A percentile compares a stretch with the other conserved stretches of the same genome.
These are phyloP conservation scores for Platanthera zijinensis DNA, from an alignment of 106 monocot species.

Conservation along the genomic window DNA sequence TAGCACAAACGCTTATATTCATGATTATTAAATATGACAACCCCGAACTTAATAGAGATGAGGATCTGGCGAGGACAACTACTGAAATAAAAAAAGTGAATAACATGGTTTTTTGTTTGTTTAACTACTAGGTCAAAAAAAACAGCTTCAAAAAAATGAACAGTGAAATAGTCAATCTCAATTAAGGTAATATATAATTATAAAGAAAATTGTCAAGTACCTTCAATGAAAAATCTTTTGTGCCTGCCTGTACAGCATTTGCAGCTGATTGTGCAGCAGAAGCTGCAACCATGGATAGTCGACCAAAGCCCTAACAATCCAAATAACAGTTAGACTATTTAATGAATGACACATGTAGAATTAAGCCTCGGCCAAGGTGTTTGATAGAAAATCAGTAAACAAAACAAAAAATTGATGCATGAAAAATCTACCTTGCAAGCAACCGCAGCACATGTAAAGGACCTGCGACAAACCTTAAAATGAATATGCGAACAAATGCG, in stretches of 20 bases:
- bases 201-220: slow-evolving; percentile 11
- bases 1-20: background rate
- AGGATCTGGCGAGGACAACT: background rate
- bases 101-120: background rate
- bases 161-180: background rate
- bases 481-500: too few relatives aligned
- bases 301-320: slow-evolving; percentile 22
- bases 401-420: too few relatives aligned
- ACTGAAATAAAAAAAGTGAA: background rate
- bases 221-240: slow-evolving; percentile 35
- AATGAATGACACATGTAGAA: background rate
- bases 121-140: background rate
- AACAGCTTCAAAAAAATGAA: background rate
- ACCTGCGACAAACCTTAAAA: too few relatives aligned
- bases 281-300: slow-evolving; percentile 27
- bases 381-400: background rate
- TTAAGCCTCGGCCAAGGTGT: background rate
- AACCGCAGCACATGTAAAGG: too few relatives aligned
- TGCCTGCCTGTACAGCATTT: slow-evolving; percentile 21
- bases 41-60: background rate
- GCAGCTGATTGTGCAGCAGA: slow-evolving; percentile 41
- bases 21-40: background rate
- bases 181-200: background rate
- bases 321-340: background rate
- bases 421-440: too few relatives aligned